A percentile compares a stretch with the other conserved stretches of the same genome.
Evolutionary conservation across 495 filamentous ascomycete genomes (phyloP).

Genomic region (Penicillium cinerascens): DNA sequence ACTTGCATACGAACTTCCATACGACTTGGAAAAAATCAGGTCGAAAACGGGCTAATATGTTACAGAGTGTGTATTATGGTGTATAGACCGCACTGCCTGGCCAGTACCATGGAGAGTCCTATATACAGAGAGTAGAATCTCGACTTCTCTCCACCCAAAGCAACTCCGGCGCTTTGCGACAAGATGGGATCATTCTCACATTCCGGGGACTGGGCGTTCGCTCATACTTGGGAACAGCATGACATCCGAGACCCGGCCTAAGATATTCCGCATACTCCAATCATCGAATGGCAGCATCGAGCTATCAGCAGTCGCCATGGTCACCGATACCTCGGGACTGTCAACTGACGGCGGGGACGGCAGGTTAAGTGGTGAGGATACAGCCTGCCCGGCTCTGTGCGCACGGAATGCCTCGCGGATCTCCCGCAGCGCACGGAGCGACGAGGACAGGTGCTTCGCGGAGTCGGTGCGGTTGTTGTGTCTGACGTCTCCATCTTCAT

Average conservation of each 20-base stretch:
- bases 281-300: slow-evolving; percentile 12
- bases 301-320: background rate
- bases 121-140: background rate
- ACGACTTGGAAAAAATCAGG: background rate
- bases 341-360: slow-evolving; percentile 28
- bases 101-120: background rate
- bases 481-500: slow-evolving; percentile 28
- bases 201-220: slow-evolving; percentile 8
- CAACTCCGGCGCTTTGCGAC: background rate
- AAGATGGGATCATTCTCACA: background rate
- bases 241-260: slow-evolving; percentile 38
- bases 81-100: background rate
- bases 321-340: slow-evolving; percentile 10
- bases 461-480: slow-evolving; percentile 37
- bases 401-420: slow-evolving; percentile 36
- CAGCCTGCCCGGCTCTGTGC: slow-evolving; percentile 6
- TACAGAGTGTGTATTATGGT: background rate
- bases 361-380: slow-evolving; percentile 16
- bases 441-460: slow-evolving; percentile 38
- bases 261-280: slow-evolving; percentile 26
- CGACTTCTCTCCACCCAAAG: background rate
- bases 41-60: background rate
- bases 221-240: slow-evolving; percentile 44
- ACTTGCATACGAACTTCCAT: too few species aligned
- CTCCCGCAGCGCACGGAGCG: slow-evolving; percentile 38